Conservation (phyloP, 2,329 filamentous ascomycete species). For the Metarhizium anisopliae region DNA sequence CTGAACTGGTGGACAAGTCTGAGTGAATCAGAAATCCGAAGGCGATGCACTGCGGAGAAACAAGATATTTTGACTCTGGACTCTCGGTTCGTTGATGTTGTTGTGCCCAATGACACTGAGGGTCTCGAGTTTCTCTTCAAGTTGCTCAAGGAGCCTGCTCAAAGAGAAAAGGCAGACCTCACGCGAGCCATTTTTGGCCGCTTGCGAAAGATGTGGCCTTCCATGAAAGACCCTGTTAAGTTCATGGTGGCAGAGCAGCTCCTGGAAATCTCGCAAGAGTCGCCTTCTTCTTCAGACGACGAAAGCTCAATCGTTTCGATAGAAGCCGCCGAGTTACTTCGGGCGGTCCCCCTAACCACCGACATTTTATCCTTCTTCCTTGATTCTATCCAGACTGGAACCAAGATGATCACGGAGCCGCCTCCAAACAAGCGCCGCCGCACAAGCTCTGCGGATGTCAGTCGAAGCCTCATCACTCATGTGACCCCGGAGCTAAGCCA, state of each 20-base stretch:
- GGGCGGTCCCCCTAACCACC: constrained; percentile 64
- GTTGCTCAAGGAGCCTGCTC: constrained; percentile 32
- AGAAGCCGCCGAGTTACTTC: constrained; percentile 63
- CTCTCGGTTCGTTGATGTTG: constrained; percentile 38
- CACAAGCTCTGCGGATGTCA: constrained; percentile 63
- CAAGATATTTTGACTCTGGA: constrained; percentile 34
- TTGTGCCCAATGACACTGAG: constrained; percentile 42
- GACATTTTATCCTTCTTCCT: constrained; percentile 64
- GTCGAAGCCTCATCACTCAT: constrained; percentile 48
- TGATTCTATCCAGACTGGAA: constrained; percentile 63
- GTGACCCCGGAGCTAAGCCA: constrained; percentile 57
- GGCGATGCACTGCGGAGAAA: constrained; percentile 30
- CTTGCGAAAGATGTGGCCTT: constrained; percentile 63
- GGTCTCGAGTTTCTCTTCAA: constrained; percentile 45
- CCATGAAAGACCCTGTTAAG: constrained; percentile 56
- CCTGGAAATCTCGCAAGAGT: constrained; percentile 49
- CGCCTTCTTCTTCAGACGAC: constrained; percentile 20
- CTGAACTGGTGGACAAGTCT: constrained; percentile 60
- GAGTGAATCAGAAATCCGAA: constrained; percentile 37
- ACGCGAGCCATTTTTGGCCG: constrained; percentile 58
- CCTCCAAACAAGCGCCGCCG: constrained; percentile 72
- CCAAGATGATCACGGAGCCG: constrained; percentile 61
- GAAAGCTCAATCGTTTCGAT: constrained; percentile 31
- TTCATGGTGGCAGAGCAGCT: constrained; percentile 52
- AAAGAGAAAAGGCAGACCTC: constrained; percentile 39